A percentile compares a stretch with the other conserved stretches of the same genome.
These are phyloP conservation scores for Rutstroemia sp. DNA, from an alignment of 2,329 filamentous ascomycete genomes.

Conservation along the genomic window DNA sequence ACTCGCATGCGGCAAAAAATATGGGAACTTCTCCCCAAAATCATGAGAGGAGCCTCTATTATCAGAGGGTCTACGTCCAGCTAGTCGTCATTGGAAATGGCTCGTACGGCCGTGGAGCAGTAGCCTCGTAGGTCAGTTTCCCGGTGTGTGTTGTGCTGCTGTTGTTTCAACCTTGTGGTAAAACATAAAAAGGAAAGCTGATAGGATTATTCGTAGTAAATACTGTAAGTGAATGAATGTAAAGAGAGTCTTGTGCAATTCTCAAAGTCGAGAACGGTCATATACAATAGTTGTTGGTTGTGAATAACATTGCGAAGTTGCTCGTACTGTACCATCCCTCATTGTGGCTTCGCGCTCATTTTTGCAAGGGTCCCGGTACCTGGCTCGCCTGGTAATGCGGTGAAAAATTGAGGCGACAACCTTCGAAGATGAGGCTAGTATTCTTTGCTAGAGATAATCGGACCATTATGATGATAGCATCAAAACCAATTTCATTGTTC, in stretches of 20 bases:
- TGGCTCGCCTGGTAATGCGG: too few relatives aligned
- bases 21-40: neutral
- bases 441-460: neutral
- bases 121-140: slow-evolving; percentile 1
- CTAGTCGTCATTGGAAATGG: slow-evolving; percentile 10
- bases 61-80: slow-evolving; percentile 5
- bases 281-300: slow-evolving; percentile 7
- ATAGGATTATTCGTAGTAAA: neutral
- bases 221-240: slow-evolving; percentile 5
- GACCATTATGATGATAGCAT: neutral
- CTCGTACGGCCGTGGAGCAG: slow-evolving; percentile 1
- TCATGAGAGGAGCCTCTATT: slow-evolving; percentile 6
- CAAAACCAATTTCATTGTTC: neutral
- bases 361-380: neutral
- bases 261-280: slow-evolving; percentile 1
- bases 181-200: neutral
- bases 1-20: neutral
- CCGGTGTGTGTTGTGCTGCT: slow-evolving; percentile 1
- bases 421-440: neutral
- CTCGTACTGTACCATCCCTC: neutral
- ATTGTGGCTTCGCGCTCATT: slow-evolving; percentile 5
- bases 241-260: slow-evolving; percentile 2
- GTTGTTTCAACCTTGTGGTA: neutral
- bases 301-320: neutral
- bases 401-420: neutral